A percentile compares a stretch with the other conserved stretches of the same genome.
These are phyloP conservation scores for Lichtheimia ornata DNA, from an alignment of 371 early-diverging fungal species.

Conservation along the genomic window DNA sequence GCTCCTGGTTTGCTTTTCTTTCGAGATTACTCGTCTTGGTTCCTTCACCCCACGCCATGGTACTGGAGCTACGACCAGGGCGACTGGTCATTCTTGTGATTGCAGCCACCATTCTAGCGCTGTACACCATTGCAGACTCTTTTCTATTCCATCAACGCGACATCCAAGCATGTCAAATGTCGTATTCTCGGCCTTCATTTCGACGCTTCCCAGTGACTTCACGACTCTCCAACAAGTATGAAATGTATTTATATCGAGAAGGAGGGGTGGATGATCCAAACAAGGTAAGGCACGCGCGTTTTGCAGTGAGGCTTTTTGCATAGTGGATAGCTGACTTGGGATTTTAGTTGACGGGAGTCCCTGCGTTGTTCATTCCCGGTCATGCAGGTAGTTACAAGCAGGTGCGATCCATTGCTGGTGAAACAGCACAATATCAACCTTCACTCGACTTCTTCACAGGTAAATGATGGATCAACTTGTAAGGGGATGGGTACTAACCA, in stretches of 20 bases:
- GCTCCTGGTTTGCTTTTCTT: too few relatives aligned
- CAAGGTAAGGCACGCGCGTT: conserved; percentile 8
- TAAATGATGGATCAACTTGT: conserved; percentile 24
- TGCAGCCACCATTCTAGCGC: background rate
- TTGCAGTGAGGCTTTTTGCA: background rate
- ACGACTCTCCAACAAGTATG: conserved; percentile 66
- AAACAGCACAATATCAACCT: conserved; percentile 55
- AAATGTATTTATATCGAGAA: conserved; percentile 77
- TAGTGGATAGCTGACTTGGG: background rate
- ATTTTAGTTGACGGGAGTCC: conserved; percentile 56
- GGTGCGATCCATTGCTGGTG: conserved; percentile 81
- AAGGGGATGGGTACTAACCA: background rate
- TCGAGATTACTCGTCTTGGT: too few relatives aligned
- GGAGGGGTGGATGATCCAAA: conserved; percentile 44
- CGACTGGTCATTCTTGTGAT: background rate
- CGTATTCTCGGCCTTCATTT: conserved; percentile 79
- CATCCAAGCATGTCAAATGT: conserved; percentile 72
- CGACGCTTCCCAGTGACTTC: conserved; percentile 23
- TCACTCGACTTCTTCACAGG: conserved; percentile 84
- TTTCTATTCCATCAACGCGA: conserved; percentile 63
- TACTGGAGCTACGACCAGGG: too few relatives aligned
- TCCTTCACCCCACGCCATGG: too few relatives aligned
- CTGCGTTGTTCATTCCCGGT: conserved; percentile 93
- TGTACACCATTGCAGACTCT: conserved; percentile 30
- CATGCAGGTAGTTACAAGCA: conserved; percentile 94